A percentile compares a stretch with the other conserved stretches of the same genome.
These are phyloP conservation scores for Pichia occidentalis DNA, from an alignment of 805 yeast genomes.

Conservation along the genomic window DNA sequence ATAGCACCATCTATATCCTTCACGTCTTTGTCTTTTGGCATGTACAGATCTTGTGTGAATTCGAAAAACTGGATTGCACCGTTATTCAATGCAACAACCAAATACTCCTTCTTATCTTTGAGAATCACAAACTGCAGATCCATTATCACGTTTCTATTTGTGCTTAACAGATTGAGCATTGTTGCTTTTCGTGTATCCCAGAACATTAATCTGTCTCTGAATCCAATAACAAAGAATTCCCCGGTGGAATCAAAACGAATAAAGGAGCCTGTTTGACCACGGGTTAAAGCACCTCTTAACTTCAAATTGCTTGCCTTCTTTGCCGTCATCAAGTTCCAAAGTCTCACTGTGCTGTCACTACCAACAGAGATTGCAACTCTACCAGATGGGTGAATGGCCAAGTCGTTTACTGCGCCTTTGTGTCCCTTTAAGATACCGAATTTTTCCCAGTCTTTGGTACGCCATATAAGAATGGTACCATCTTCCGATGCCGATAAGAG, in stretches of 20 bases:
- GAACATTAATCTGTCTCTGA: constrained; percentile 55
- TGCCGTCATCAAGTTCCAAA: constrained; percentile 97
- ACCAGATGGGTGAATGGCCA: constrained; percentile 86
- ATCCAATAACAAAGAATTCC: constrained; percentile 69
- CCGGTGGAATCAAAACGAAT: constrained; percentile 46
- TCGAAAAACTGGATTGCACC: constrained; percentile 62
- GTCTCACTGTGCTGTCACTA: constrained; percentile 71
- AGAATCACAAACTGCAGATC: constrained; percentile 48
- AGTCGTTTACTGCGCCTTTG: constrained; percentile 70
- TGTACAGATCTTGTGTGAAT: constrained; percentile 28
- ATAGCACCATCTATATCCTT: constrained; percentile 27
- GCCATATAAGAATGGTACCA: constrained; percentile 85
- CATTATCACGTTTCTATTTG: constrained; percentile 51
- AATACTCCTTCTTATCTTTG: constrained; percentile 41
- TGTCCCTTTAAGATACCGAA: constrained; percentile 89
- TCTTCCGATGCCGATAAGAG: constrained; percentile 85
- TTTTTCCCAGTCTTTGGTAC: constrained; percentile 95
- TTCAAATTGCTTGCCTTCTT: constrained; percentile 84
- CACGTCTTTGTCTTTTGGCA: constrained; percentile 14
- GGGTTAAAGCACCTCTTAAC: constrained; percentile 59
- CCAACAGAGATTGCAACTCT: constrained; percentile 87
- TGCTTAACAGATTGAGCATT: constrained; percentile 42
- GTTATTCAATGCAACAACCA: constrained; percentile 62
- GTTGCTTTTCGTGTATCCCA: constrained; percentile 60
- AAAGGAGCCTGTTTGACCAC: constrained; percentile 40